Evolutionary conservation across 192 early-diverging fungal genomes (phyloP).

Genomic region (Rhizophagus prolifer): DNA sequence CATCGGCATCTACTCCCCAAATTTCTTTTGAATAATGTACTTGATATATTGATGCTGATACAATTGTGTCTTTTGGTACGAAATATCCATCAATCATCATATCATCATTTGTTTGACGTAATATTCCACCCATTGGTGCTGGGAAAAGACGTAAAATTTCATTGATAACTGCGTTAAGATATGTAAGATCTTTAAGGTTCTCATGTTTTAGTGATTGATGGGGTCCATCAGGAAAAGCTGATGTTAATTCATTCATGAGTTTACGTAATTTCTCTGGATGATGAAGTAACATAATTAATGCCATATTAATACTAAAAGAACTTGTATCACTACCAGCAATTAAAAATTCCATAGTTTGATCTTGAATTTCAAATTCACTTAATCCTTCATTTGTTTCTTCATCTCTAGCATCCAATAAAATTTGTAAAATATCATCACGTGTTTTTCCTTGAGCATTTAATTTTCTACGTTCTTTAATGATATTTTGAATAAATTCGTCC

Average conservation of each 20-base stretch:
- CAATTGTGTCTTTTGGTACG: conserved; percentile 42
- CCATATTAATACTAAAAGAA: conserved; percentile 35
- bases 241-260: conserved; percentile 34
- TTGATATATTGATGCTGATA: conserved; percentile 31
- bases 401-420: conserved; percentile 41
- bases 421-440: conserved; percentile 47
- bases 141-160: conserved; percentile 52
- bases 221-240: conserved; percentile 8
- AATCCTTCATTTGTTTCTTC: conserved; percentile 38
- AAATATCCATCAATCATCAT: conserved; percentile 46
- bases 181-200: conserved; percentile 43
- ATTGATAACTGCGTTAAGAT: conserved; percentile 54
- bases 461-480: conserved; percentile 10
- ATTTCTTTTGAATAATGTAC: conserved; percentile 33
- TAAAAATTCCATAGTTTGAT: conserved; percentile 34
- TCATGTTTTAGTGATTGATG: conserved; percentile 33
- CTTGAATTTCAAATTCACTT: conserved; percentile 40
- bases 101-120: conserved; percentile 38
- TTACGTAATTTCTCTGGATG: conserved; percentile 36
- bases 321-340: conserved; percentile 46
- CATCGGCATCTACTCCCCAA: conserved; percentile 54
- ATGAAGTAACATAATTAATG: conserved; percentile 36
- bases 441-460: conserved; percentile 17
- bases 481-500: conserved; percentile 6
- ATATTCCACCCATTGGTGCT: conserved; percentile 38